Evolutionary conservation across 352 stramenopile genomes (phyloP).

Genomic region (Pythium vanterpoolii): DNA sequence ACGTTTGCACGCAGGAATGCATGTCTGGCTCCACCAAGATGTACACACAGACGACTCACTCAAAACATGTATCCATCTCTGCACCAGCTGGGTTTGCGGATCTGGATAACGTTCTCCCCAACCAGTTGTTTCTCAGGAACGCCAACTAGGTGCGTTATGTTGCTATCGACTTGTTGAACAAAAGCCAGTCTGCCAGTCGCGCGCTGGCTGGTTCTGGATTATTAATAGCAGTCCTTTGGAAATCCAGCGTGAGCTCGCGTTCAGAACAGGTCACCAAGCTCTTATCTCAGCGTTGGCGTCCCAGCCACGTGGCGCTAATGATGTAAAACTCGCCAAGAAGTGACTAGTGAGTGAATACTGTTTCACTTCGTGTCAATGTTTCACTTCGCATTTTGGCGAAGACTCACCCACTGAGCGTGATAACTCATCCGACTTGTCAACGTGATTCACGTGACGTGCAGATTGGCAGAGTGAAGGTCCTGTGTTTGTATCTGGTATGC

Average conservation of each 20-base stretch:
- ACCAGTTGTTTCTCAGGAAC: neutral
- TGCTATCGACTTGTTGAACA: constrained; percentile 2
- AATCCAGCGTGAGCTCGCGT: neutral
- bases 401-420: neutral
- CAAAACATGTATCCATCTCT: constrained; percentile 7
- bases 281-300: no score
- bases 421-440: neutral
- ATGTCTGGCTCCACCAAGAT: constrained; percentile 20
- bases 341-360: no score
- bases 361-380: no score
- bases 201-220: constrained; percentile 20
- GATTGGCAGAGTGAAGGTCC: neutral
- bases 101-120: neutral
- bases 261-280: no score
- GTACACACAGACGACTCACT: neutral
- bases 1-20: neutral
- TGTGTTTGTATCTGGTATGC: no score
- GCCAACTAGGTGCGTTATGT: constrained; percentile 4
- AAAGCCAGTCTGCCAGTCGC: constrained; percentile 3
- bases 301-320: no score
- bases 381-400: no score
- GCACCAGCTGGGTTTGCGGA: neutral
- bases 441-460: neutral
- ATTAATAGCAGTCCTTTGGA: neutral
- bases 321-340: no score